Evolutionary conservation across 75 land plant genomes (phyloP), one percentile per base, ranked within the genome.

Genomic region (Picea sitchensis): DNA sequence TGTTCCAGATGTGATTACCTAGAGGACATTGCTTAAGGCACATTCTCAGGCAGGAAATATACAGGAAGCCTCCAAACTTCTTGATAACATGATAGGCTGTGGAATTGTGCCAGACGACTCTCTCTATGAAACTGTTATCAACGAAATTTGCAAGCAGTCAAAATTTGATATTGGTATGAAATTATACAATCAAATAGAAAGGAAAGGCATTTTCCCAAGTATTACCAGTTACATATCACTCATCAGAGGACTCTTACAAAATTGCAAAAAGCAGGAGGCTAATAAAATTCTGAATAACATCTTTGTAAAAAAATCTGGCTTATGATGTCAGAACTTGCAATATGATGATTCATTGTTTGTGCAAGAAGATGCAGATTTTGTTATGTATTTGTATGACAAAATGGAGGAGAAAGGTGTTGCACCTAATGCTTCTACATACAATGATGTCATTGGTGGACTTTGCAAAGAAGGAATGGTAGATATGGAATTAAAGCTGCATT

Each of bases 351-450:
- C 38, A 59, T 18, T 84, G 82, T 69, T 58, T 88, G 58, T 89
- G 88, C 58, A 69, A 85, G 79, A 83, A 21, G 85, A 86, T 76
- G 65, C 84, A 2, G 56, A 81, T 9, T 65, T 59, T 14, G 92
- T 26, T 26, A 26, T 26, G 26, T 26, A 26, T 26, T 26, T 26
- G 26, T 26, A 26, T 26, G 26, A 26, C 26, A 0, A 0, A 26
- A 26, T 26, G 26, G 26, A 26, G 26, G 26, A 26, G 26, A 26
- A 26, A 26, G 60, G 47, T 15, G 64, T 76, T 54, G 15, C 54
- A 56, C 32, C 84, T 3, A 60, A 75, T 76, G 54, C 80, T 51
- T 81, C 85, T 14, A 76, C 77, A 15, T 36, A 76, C n/a, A 26
- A 36, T 17, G 30, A 77, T 26, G 26, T 26, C 26, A 26, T 26